phyloP scores from a whole-genome alignment of 2,329 filamentous ascomycete species.

The Diaporthe longicolla region DNA sequence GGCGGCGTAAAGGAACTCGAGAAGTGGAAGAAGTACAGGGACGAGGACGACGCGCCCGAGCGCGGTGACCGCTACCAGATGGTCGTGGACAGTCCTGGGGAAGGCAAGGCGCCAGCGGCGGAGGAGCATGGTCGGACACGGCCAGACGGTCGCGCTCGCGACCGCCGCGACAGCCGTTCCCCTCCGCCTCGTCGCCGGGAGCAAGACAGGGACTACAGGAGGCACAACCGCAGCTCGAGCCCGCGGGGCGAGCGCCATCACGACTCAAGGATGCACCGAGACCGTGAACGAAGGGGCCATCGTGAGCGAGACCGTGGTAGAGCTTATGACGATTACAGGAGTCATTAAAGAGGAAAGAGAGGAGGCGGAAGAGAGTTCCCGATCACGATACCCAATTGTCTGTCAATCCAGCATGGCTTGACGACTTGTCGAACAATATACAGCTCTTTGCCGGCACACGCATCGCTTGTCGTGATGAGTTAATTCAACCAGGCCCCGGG shows the following conservation, averaged over 20 bases:
- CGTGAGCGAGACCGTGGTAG: constrained; percentile 48
- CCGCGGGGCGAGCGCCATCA: constrained; percentile 47
- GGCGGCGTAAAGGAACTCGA: constrained; percentile 91
- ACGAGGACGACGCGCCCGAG: constrained; percentile 61
- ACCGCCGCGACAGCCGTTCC: constrained; percentile 25
- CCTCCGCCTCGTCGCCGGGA: constrained; percentile 40
- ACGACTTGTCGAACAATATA: neutral
- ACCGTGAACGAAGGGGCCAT: constrained; percentile 43
- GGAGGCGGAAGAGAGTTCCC: neutral
- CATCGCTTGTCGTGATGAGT: neutral
- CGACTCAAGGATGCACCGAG: constrained; percentile 45
- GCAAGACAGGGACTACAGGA: constrained; percentile 47
- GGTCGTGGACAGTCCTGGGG: constrained; percentile 81
- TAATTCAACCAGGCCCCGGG: neutral
- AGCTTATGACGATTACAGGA: constrained; percentile 48
- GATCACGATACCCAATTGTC: constrained; percentile 18
- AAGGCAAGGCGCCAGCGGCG: constrained; percentile 63
- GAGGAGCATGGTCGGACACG: constrained; percentile 8
- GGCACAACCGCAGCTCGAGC: constrained; percentile 61
- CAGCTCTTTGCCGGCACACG: neutral
- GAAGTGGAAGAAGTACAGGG: constrained; percentile 90
- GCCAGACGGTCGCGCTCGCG: constrained; percentile 14
- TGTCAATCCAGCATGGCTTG: neutral
- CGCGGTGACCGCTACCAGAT: constrained; percentile 75
- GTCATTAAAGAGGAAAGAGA: constrained; percentile 32